Conservation (phyloP, 176 grass and related monocot species). For the Thalia dealbata region DNA sequence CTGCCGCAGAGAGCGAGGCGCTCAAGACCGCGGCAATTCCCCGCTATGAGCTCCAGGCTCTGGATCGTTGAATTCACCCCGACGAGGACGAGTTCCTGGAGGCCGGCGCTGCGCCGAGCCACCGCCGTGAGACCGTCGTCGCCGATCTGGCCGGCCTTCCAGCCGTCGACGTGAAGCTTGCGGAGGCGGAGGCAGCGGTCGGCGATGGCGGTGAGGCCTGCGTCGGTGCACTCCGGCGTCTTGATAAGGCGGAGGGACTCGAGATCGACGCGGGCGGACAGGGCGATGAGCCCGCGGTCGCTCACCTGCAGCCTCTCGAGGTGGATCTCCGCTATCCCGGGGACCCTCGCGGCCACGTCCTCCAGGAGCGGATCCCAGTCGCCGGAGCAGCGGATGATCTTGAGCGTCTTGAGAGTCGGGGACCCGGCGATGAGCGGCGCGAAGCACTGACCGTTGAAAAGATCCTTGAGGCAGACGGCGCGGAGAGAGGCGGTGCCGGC, state of each 20-base stretch:
- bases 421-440: conserved; percentile 62
- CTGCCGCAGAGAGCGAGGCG: conserved; percentile 82
- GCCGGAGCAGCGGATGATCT: conserved; percentile 80
- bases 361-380: conserved; percentile 71
- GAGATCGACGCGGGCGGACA: conserved; percentile 45
- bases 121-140: conserved; percentile 67
- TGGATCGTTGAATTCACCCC: conserved; percentile 72
- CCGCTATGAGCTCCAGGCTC: conserved; percentile 59
- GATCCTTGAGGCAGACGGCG: conserved; percentile 73
- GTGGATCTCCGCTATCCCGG: conserved; percentile 59
- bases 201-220: conserved; percentile 49
- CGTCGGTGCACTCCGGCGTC: conserved; percentile 80
- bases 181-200: conserved; percentile 66
- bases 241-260: conserved; percentile 86
- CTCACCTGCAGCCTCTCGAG: conserved; percentile 92
- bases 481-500: conserved; percentile 33
- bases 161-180: conserved; percentile 85
- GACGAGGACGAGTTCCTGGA: conserved; percentile 81
- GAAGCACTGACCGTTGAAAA: conserved; percentile 76
- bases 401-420: conserved; percentile 63
- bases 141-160: conserved; percentile 79
- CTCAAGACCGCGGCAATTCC: conserved; percentile 57
- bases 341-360: conserved; percentile 30
- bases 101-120: conserved; percentile 42
- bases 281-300: conserved; percentile 55